A percentile compares a stretch with the other conserved stretches of the same genome.
phyloP scores from a whole-genome alignment of 108 stramenopile species.

The Mediolabrus comicus region DNA sequence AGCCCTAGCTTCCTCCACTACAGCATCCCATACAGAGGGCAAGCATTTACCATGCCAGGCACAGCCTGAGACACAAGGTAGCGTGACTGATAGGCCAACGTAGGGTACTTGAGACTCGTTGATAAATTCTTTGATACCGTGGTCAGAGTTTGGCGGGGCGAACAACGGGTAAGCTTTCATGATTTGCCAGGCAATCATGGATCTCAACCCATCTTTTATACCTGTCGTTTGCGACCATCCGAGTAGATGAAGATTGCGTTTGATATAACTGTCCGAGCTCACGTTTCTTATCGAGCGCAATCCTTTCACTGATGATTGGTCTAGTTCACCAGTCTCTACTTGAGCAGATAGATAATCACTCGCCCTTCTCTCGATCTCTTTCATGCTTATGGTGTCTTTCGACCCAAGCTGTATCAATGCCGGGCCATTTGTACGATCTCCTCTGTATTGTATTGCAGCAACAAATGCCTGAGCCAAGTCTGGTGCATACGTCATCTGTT shows the following conservation, averaged over 20 bases:
- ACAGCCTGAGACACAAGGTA: slow-evolving; percentile 63
- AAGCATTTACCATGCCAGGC: slow-evolving; percentile 37
- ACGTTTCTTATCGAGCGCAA: too few species aligned
- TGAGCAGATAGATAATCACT: slow-evolving; percentile 19
- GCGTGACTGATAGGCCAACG: slow-evolving; percentile 14
- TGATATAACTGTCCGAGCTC: slow-evolving; percentile 18
- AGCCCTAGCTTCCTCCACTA: slow-evolving; percentile 37
- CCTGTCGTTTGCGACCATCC: slow-evolving; percentile 38
- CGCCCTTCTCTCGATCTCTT: slow-evolving; percentile 32
- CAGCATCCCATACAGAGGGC: slow-evolving; percentile 44
- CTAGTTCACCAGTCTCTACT: neutral
- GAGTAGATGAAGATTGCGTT: slow-evolving; percentile 33
- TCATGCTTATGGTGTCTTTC: slow-evolving; percentile 39
- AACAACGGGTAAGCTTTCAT: slow-evolving; percentile 37
- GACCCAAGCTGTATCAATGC: slow-evolving; percentile 39
- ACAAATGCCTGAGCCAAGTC: slow-evolving; percentile 42
- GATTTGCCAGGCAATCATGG: slow-evolving; percentile 42
- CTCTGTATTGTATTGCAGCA: slow-evolving; percentile 36
- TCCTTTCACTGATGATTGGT: slow-evolving; percentile 10
- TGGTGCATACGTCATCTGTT: slow-evolving; percentile 31
- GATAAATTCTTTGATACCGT: slow-evolving; percentile 13
- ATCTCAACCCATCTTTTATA: slow-evolving; percentile 28
- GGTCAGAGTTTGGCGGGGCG: slow-evolving; percentile 8
- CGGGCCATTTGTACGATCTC: slow-evolving; percentile 27
- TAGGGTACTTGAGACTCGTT: slow-evolving; percentile 15